Percentiles rank a stretch among this genome's conserved stretches.
phyloP scores from a whole-genome alignment of 192 early-diverging fungal species.

The Umbelopsis vinacea region DNA sequence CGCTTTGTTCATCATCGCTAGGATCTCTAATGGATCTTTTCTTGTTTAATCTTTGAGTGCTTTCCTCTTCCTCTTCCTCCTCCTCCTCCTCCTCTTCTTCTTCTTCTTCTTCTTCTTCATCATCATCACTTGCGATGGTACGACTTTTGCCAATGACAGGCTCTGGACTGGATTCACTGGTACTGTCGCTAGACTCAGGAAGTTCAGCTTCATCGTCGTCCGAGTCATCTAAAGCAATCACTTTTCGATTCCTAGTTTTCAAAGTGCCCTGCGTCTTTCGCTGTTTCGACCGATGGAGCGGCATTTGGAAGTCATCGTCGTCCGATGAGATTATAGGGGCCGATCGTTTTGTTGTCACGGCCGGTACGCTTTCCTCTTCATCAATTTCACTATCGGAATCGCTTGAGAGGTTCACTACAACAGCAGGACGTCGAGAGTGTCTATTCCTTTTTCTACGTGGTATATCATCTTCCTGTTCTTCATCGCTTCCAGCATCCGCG shows the following conservation, averaged over 20 bases:
- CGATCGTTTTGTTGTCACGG: too few relatives aligned
- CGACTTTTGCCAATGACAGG: not conserved
- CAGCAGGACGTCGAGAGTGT: not conserved
- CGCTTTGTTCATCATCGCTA: too few relatives aligned
- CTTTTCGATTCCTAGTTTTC: not conserved
- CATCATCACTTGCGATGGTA: not conserved
- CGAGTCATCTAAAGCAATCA: slow-evolving; percentile 9
- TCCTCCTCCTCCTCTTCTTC: too few relatives aligned
- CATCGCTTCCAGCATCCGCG: not conserved
- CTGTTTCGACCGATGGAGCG: not conserved
- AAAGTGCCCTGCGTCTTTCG: not conserved
- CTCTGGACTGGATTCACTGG: not conserved
- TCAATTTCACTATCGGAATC: not conserved
- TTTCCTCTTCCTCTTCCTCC: not conserved
- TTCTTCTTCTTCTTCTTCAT: too few relatives aligned
- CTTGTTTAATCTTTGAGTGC: too few relatives aligned
- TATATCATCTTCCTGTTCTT: not conserved
- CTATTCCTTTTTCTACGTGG: not conserved
- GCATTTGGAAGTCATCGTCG: not conserved
- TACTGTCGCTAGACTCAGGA: not conserved
- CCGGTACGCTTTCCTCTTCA: not conserved
- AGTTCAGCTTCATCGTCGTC: not conserved
- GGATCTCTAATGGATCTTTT: too few relatives aligned
- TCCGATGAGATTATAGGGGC: not conserved
- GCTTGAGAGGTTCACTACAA: not conserved